Conservation (phyloP, 2,329 filamentous ascomycete genomes). For the Aschersonia sp. region DNA sequence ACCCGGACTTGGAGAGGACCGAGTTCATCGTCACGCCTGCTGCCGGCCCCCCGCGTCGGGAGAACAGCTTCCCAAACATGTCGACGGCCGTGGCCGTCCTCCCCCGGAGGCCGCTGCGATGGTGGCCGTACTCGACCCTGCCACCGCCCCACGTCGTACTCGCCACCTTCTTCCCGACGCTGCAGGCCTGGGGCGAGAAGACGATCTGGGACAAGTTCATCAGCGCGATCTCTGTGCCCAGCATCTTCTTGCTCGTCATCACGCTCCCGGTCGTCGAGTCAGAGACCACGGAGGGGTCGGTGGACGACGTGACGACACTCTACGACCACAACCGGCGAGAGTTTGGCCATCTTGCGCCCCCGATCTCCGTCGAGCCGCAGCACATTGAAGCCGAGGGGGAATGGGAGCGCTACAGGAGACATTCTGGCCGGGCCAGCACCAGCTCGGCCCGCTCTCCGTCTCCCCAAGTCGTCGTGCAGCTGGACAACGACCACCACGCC, state of each 20-base stretch:
- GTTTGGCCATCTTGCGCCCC: slow-evolving; percentile 16
- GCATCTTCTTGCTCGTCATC: slow-evolving; percentile 76
- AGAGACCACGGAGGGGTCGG: slow-evolving; percentile 33
- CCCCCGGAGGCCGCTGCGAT: slow-evolving; percentile 36
- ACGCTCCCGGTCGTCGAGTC: slow-evolving; percentile 85
- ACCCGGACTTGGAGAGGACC: slow-evolving; percentile 24
- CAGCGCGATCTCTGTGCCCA: slow-evolving; percentile 72
- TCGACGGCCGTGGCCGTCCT: slow-evolving; percentile 18
- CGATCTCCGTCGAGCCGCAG: slow-evolving; percentile 19
- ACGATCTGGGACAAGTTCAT: slow-evolving; percentile 71
- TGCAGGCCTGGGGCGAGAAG: slow-evolving; percentile 71
- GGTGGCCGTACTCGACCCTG: slow-evolving; percentile 70
- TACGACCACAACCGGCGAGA: slow-evolving; percentile 14
- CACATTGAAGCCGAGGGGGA: slow-evolving; percentile 32
- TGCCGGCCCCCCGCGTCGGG: slow-evolving; percentile 19
- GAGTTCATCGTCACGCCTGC: slow-evolving; percentile 39
- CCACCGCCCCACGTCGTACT: slow-evolving; percentile 58
- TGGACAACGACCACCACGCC: slow-evolving; percentile 10
- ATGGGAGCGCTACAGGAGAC: slow-evolving; percentile 44
- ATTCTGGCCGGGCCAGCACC: slow-evolving; percentile 19
- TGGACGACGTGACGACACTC: slow-evolving; percentile 10
- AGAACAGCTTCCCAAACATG: slow-evolving; percentile 31
- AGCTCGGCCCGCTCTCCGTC: slow-evolving; percentile 2
- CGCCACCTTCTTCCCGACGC: slow-evolving; percentile 71
- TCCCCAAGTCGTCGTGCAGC: slow-evolving; percentile 2